Base-by-base conservation (phyloP, 495 filamentous ascomycete species). In the Penicillium pulvis region DNA sequence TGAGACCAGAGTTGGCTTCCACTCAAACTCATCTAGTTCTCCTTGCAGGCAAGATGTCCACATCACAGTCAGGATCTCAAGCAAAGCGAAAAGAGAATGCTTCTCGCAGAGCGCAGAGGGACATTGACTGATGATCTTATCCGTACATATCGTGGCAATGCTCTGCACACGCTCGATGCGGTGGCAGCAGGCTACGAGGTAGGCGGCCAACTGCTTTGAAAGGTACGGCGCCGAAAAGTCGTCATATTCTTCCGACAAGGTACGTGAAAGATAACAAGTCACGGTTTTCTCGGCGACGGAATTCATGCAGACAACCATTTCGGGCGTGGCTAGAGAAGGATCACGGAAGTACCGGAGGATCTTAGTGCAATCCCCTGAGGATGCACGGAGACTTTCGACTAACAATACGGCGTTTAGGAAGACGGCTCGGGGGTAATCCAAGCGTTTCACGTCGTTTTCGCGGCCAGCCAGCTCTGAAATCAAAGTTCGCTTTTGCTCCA, bases 31-130 rank as follows among this genome's bases (percentile, higher is more conserved):
- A 58, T 98, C 94, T 14, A 92, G 90, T 68, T 98, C 95, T 11
- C 87, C 87, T 68, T 98, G 92, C 7, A 98, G 79, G 66, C 95
- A 98, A 66, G 93, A 93, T 24, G 81, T 82, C 93, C 93, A 98
- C 88, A 98, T 90, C 36, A 97, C 82, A 2, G 90, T 90, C 41
- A 98, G 74, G 4, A 98, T 83, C 68, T 98, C 94, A 7, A 98
- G 79, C 33, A 98, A 80, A 6, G 93, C 90, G 76, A 97, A 98
- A 0, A 98, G 78, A 7, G 94, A 96, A 12, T 86, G 83, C 63
- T 88, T 89, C 63, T 96, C 90, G 64, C 95, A 98, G 0, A 98
- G 81, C 19, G 92, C 87, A 5, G 94, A 97, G 3, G 94, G 94
- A 41, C 93, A 88, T 59, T 89, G 83, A 23, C 73, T 78, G 54